These are phyloP conservation scores for Kluyveromyces sp. DNA, from an alignment of 1,139 yeast species.

Conservation along the genomic window DNA sequence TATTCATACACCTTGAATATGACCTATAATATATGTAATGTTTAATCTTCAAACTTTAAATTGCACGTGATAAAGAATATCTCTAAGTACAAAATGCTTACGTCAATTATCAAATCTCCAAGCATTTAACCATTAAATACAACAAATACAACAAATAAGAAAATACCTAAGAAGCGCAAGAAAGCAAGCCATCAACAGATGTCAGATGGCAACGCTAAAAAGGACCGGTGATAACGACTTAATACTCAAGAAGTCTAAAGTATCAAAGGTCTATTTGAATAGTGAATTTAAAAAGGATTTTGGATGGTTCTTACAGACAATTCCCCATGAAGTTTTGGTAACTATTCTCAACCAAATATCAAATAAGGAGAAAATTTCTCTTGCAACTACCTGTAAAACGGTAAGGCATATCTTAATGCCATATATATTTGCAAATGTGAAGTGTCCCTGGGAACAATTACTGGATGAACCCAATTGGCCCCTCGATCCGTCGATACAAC, in stretches of 20 bases:
- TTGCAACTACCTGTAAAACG: conserved; percentile 8
- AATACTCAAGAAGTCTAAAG: not conserved
- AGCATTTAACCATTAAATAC: no score
- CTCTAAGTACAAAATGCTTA: no score
- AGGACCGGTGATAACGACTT: not conserved
- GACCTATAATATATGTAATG: not conserved
- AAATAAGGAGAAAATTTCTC: conserved; percentile 10
- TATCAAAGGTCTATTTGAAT: not conserved
- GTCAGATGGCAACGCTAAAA: not conserved
- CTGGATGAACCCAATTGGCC: conserved; percentile 6
- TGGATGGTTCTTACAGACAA: conserved; percentile 6
- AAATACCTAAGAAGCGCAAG: not conserved
- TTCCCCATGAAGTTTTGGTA: conserved; percentile 14
- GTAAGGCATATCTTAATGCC: conserved; percentile 15
- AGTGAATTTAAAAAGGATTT: not conserved
- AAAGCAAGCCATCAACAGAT: not conserved
- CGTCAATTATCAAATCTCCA: no score
- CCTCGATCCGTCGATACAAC: conserved; percentile 15
- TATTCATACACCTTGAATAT: conserved; percentile 9
- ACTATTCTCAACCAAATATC: conserved; percentile 7
- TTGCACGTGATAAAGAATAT: no score
- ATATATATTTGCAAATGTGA: conserved; percentile 20
- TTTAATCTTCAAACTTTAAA: no score
- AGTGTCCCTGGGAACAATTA: conserved; percentile 20
- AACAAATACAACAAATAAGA: not conserved